phyloP scores from a whole-genome alignment of 1,139 yeast species.

The Yamadazyma buinensis region DNA sequence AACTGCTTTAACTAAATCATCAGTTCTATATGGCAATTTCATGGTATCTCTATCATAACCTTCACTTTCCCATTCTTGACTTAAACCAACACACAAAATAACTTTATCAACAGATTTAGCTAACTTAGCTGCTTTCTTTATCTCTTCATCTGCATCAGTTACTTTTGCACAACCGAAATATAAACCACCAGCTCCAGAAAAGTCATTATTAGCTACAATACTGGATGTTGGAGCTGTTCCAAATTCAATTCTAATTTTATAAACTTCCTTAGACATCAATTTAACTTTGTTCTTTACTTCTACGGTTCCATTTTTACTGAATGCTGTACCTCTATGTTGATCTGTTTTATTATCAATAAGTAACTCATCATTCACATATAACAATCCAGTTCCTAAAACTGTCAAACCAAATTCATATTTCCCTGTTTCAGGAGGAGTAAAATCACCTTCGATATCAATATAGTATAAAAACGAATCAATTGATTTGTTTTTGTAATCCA shows the following conservation, averaged over 20 bases:
- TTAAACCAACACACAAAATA: slow-evolving; percentile 35
- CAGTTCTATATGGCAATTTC: slow-evolving; percentile 44
- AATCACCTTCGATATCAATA: slow-evolving; percentile 40
- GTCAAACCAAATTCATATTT: slow-evolving; percentile 48
- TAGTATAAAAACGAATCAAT: slow-evolving; percentile 22
- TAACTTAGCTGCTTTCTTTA: slow-evolving; percentile 18
- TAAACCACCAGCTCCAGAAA: slow-evolving; percentile 23
- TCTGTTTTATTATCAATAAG: slow-evolving; percentile 52
- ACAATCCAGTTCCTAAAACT: slow-evolving; percentile 49
- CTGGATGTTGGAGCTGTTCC: slow-evolving; percentile 47
- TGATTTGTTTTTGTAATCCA: slow-evolving; percentile 36
- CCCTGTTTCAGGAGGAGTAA: slow-evolving; percentile 41
- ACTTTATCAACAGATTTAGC: slow-evolving; percentile 32
- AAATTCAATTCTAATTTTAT: slow-evolving; percentile 43
- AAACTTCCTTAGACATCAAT: slow-evolving; percentile 37
- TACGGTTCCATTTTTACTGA: slow-evolving; percentile 42
- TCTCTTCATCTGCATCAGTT: slow-evolving; percentile 18
- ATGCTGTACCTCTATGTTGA: slow-evolving; percentile 43
- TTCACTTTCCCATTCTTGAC: slow-evolving; percentile 31
- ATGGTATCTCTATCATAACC: slow-evolving; percentile 27
- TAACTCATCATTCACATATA: slow-evolving; percentile 46
- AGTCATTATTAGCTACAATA: slow-evolving; percentile 10
- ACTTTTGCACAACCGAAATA: slow-evolving; percentile 21
- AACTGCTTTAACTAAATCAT: slow-evolving; percentile 43
- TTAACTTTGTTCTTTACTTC: slow-evolving; percentile 37